Conservation (phyloP, 1,139 yeast species). For the Debaryomycetaceae sp. region DNA sequence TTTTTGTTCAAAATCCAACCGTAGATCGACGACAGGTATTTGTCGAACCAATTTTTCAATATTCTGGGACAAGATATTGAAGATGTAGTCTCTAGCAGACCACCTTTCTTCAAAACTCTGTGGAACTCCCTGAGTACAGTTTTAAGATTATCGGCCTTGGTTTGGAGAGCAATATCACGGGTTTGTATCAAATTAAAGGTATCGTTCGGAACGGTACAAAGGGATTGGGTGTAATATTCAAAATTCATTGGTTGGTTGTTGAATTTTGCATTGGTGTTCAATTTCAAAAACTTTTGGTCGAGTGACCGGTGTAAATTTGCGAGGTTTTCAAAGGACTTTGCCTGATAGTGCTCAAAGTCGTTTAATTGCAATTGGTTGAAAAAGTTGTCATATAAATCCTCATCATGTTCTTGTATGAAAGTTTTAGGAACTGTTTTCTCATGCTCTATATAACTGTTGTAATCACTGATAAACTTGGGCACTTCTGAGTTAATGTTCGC, state of each 20-base stretch:
- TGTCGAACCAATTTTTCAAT: not conserved
- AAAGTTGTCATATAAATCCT: slow-evolving; percentile 19
- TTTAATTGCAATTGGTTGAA: slow-evolving; percentile 26
- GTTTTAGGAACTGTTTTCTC: slow-evolving; percentile 14
- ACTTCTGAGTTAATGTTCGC: slow-evolving; percentile 30
- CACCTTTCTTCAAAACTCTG: slow-evolving; percentile 37
- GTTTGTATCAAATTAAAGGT: slow-evolving; percentile 37
- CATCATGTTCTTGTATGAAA: slow-evolving; percentile 25
- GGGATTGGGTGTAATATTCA: slow-evolving; percentile 28
- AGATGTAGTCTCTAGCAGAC: slow-evolving; percentile 24
- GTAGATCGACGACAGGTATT: not conserved
- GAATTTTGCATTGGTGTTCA: slow-evolving; percentile 17
- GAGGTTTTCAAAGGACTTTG: slow-evolving; percentile 25
- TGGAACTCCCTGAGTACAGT: slow-evolving; percentile 31
- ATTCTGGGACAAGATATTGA: not conserved
- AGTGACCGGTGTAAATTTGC: slow-evolving; percentile 25
- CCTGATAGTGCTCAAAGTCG: slow-evolving; percentile 22
- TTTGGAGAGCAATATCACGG: slow-evolving; percentile 34
- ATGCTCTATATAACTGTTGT: slow-evolving; percentile 11
- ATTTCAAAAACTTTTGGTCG: slow-evolving; percentile 21
- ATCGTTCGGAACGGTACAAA: slow-evolving; percentile 26
- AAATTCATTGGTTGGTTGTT: slow-evolving; percentile 36
- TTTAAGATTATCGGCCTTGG: slow-evolving; percentile 24
- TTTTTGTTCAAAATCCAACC: not conserved
- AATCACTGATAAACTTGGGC: slow-evolving; percentile 15